Evolutionary conservation across 2,329 filamentous ascomycete species (phyloP), one percentile per base, ranked within the genome.

Genomic region (Cladorrhinum sp.): DNA sequence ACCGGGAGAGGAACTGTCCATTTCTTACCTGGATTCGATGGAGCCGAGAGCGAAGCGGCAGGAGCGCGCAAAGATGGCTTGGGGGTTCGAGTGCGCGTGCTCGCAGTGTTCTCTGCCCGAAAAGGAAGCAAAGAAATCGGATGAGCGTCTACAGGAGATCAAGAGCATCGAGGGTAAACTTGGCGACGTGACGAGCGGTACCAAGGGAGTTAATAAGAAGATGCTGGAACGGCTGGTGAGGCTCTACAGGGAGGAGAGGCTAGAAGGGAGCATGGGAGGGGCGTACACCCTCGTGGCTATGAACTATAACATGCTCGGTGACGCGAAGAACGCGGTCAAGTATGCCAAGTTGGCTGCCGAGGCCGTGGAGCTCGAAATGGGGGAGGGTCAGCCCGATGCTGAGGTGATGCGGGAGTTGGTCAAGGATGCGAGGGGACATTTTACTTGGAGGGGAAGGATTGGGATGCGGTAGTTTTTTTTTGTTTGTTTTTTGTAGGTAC

Each of bases 261-360:
- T 78, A 2, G 69, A 78, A 49, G 72, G 70, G 0, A 75, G 75
- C 54, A 60, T 77, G 45, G 73, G 75, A 10, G 65, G 71, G 5
- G 70, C 72, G 20, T 77, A 75, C 63, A 74, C 74, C 9, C 71
- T 74, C 59, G 71, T 74, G 5, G 75, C 76, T 22, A 51, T 77
- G 51, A 73, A 74, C n/a, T 75, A 72, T 52, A 75, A 72, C 66
- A 72, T 75, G 20, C 68, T 75, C 1, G 69, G 69, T 16, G 51
- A 67, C 24, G 61, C 56, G 66, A 71, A 16, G 62, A 68, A 25
- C 51, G 74, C 76, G 2, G 56, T 61, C 1, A 61, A 64, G 50
- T 76, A 72, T 67, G 76, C 74, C 6, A 50, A 59, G 45, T 60
- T 69, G 49, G 75, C 75, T 2, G 60, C 63, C 16, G 69, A 75